Conservation (phyloP, 106 monocot species). For the Triglochin maritima region DNA sequence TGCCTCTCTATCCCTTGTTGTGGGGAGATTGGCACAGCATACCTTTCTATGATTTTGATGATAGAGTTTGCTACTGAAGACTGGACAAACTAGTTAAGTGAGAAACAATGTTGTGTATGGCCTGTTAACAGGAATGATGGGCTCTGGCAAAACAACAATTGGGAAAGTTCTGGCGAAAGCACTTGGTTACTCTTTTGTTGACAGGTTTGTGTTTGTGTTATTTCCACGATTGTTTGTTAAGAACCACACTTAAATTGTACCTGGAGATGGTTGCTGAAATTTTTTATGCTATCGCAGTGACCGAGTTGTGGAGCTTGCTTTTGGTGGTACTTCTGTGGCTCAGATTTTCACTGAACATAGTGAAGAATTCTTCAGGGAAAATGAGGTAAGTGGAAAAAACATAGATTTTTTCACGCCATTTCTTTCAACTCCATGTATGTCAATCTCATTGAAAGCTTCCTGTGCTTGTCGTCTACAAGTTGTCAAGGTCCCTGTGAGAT, state of each 20-base stretch:
- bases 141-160: slow-evolving; percentile 87
- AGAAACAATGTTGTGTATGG: no score
- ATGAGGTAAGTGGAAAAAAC: slow-evolving; percentile 39
- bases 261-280: background rate
- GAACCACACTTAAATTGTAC: background rate
- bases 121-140: slow-evolving; percentile 73
- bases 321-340: slow-evolving; percentile 77
- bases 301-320: slow-evolving; percentile 71
- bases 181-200: slow-evolving; percentile 83
- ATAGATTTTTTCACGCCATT: background rate
- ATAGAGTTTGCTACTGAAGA: no score
- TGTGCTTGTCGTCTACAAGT: no score
- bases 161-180: slow-evolving; percentile 84
- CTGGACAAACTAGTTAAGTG: no score
- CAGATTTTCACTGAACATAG: slow-evolving; percentile 70
- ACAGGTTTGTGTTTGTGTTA: slow-evolving; percentile 29
- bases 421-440: no score
- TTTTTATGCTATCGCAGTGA: slow-evolving; percentile 35
- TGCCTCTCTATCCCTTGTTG: background rate
- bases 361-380: slow-evolving; percentile 88
- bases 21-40: background rate
- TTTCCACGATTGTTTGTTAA: background rate
- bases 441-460: no score
- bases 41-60: background rate
- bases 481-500: no score